These are phyloP conservation scores for Leptodermis oblonga DNA, from an alignment of 257 asterid species.

Conservation along the genomic window DNA sequence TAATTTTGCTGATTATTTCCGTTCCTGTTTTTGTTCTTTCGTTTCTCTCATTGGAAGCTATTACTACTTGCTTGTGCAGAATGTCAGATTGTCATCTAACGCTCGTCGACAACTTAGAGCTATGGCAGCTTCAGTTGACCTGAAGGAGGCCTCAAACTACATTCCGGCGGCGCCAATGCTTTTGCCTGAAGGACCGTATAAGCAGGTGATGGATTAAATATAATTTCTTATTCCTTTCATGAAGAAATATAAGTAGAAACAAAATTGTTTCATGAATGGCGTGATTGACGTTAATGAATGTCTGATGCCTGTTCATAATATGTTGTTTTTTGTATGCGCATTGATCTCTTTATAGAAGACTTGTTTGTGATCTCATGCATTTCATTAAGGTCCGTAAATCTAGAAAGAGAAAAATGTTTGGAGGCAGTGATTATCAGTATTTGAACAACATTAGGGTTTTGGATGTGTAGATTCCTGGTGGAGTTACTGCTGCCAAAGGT, in stretches of 20 bases:
- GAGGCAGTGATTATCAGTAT: not conserved
- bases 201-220: constrained; percentile 42
- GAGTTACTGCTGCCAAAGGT: constrained; percentile 93
- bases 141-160: constrained; percentile 46
- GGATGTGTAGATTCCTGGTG: constrained; percentile 73
- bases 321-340: not conserved
- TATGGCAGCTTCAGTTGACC: constrained; percentile 38
- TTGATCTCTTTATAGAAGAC: not conserved
- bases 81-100: constrained; percentile 19
- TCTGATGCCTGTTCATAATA: not conserved
- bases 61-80: constrained; percentile 33
- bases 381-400: not conserved
- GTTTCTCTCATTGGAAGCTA: not conserved
- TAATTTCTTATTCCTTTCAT: not conserved
- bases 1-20: not conserved
- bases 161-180: constrained; percentile 90
- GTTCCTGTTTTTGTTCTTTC: not conserved
- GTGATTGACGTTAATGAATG: not conserved
- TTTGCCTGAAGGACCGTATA: constrained; percentile 87
- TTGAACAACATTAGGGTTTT: constrained; percentile 19
- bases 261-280: not conserved
- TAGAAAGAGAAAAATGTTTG: not conserved
- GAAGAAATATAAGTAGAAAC: not conserved
- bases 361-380: not conserved
- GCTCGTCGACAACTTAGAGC: constrained; percentile 34